phyloP scores from a whole-genome alignment of 495 filamentous ascomycete genomes.

The Podospora sp. region DNA sequence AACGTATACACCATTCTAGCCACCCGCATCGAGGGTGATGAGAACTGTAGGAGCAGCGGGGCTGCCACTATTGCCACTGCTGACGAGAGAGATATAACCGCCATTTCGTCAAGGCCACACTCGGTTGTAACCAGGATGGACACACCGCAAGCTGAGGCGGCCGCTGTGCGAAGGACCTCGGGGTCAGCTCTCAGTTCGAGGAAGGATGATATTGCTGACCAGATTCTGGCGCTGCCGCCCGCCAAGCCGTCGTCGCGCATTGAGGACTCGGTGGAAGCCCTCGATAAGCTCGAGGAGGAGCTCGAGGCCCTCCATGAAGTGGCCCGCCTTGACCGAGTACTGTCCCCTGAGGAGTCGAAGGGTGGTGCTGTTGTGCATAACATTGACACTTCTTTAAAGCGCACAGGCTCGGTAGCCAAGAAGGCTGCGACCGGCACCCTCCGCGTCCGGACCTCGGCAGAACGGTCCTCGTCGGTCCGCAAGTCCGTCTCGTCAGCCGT shows the following conservation, averaged over 20 bases:
- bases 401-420: constrained; percentile 24
- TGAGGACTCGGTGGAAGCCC: constrained; percentile 68
- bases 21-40: constrained; percentile 34
- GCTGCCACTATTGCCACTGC: constrained; percentile 1
- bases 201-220: constrained; percentile 44
- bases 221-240: constrained; percentile 40
- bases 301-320: constrained; percentile 56
- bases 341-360: constrained; percentile 37
- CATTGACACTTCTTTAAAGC: constrained; percentile 15
- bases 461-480: constrained; percentile 35
- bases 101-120: constrained; percentile 15
- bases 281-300: constrained; percentile 70
- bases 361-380: not conserved
- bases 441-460: constrained; percentile 29
- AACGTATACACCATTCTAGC: constrained; percentile 40
- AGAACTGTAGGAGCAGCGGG: constrained; percentile 17
- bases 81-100: constrained; percentile 13
- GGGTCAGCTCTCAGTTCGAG: constrained; percentile 19
- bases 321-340: constrained; percentile 39
- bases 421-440: constrained; percentile 25
- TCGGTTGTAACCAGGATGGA: constrained; percentile 21
- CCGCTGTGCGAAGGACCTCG: constrained; percentile 26
- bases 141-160: constrained; percentile 14
- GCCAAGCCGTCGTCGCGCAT: constrained; percentile 55
- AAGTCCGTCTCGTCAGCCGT: constrained; percentile 41